Conservation (phyloP, 1,284 basidiomycete genomes). For the Coniferiporia sulphurascens region DNA sequence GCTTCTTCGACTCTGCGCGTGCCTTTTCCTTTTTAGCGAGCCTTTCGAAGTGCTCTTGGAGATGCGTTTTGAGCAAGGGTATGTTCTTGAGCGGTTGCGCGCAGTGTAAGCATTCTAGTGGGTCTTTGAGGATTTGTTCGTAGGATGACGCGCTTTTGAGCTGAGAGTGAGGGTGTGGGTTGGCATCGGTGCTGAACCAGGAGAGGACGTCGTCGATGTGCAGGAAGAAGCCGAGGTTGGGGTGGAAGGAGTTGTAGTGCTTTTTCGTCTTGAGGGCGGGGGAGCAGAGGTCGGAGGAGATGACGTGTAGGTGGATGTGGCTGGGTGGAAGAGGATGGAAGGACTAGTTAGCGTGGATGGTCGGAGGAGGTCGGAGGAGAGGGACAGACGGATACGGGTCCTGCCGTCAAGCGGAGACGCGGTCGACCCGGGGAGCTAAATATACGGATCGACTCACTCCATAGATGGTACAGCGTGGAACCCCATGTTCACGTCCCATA, state of each 20-base stretch:
- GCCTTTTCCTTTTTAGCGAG: background rate
- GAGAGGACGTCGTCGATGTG: slow-evolving; percentile 68
- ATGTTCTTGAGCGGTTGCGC: slow-evolving; percentile 61
- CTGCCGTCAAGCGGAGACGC: background rate
- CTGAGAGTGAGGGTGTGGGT: too few relatives aligned
- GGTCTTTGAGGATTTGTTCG: slow-evolving; percentile 63
- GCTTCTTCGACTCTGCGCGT: background rate
- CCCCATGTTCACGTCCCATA: slow-evolving; percentile 77
- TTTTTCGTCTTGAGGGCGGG: slow-evolving; percentile 83
- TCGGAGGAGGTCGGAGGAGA: too few relatives aligned
- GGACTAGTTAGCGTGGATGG: too few relatives aligned
- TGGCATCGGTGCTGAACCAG: slow-evolving; percentile 49
- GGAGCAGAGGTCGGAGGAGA: slow-evolving; percentile 80
- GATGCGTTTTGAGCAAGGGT: slow-evolving; percentile 70
- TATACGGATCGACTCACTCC: slow-evolving; percentile 44
- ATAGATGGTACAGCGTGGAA: slow-evolving; percentile 85
- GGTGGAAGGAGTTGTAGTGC: slow-evolving; percentile 94
- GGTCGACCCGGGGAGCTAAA: background rate
- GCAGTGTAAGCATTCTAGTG: slow-evolving; percentile 69
- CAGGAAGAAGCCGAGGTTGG: slow-evolving; percentile 82
- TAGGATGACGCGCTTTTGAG: slow-evolving; percentile 47
- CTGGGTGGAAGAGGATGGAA: slow-evolving; percentile 35
- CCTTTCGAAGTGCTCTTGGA: slow-evolving; percentile 50
- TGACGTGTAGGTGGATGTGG: slow-evolving; percentile 83
- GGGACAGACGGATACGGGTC: too few relatives aligned